Evolutionary conservation across 176 grass and related monocot species (phyloP).

Genomic region (Tuctoria greenei): DNA sequence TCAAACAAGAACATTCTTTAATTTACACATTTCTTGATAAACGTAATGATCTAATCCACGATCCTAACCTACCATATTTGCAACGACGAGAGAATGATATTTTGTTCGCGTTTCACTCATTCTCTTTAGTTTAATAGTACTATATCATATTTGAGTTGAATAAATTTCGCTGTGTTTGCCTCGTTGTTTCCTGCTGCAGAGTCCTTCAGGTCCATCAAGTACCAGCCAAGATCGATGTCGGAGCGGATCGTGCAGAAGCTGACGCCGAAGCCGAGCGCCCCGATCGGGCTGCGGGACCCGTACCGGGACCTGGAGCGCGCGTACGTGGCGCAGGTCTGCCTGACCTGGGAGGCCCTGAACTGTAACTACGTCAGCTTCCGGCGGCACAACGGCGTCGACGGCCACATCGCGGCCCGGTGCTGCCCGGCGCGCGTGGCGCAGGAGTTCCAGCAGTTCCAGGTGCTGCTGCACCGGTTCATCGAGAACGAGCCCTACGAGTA

Average conservation of each 20-base stretch:
- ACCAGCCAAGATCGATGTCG: slow-evolving; percentile 75
- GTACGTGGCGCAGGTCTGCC: slow-evolving; percentile 90
- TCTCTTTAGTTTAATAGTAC: too few relatives aligned
- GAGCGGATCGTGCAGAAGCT: slow-evolving; percentile 68
- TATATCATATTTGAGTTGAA: too few relatives aligned
- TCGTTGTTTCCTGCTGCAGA: slow-evolving; percentile 42
- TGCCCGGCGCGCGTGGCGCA: slow-evolving; percentile 71
- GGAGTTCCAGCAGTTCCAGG: slow-evolving; percentile 96
- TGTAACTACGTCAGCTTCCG: slow-evolving; percentile 79
- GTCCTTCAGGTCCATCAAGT: slow-evolving; percentile 71
- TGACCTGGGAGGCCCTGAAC: slow-evolving; percentile 88
- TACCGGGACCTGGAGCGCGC: slow-evolving; percentile 76
- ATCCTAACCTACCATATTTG: not conserved
- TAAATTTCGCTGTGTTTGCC: too few relatives aligned
- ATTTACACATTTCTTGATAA: slow-evolving; percentile 8
- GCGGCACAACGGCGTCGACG: slow-evolving; percentile 35
- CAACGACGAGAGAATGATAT: too few relatives aligned
- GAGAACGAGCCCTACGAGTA: slow-evolving; percentile 85
- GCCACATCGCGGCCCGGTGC: slow-evolving; percentile 41
- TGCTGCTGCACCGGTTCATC: slow-evolving; percentile 83
- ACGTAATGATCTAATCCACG: not conserved
- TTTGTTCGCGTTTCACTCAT: too few relatives aligned
- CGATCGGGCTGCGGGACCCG: slow-evolving; percentile 49
- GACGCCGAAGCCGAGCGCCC: slow-evolving; percentile 41
- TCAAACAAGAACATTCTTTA: slow-evolving; percentile 9